Evolutionary conservation across 2,329 filamentous ascomycete species (phyloP).

Genomic region (Penicillium hordei): DNA sequence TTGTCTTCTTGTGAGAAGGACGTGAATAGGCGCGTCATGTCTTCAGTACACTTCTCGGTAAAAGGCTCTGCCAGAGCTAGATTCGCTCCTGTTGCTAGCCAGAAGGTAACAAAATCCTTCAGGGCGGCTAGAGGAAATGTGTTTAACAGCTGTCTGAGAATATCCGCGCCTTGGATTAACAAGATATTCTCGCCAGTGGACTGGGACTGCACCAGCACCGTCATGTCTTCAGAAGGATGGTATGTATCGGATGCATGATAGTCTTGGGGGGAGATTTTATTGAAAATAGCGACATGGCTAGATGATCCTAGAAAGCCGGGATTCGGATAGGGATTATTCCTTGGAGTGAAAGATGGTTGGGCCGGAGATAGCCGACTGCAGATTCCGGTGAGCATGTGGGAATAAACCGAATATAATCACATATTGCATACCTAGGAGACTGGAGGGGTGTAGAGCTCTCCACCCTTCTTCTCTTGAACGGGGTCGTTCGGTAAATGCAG

Average conservation of each 20-base stretch:
- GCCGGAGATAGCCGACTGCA: constrained; percentile 18
- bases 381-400: background rate
- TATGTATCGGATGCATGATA: constrained; percentile 11
- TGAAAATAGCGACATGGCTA: constrained; percentile 32
- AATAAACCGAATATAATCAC: background rate
- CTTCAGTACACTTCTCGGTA: constrained; percentile 24
- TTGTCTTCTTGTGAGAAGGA: constrained; percentile 21
- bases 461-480: constrained; percentile 26
- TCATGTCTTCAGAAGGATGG: background rate
- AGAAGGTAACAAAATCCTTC: constrained; percentile 28
- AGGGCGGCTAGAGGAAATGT: constrained; percentile 22
- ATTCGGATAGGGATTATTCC: constrained; percentile 29
- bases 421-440: constrained; percentile 8
- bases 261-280: constrained; percentile 25
- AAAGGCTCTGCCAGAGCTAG: constrained; percentile 28
- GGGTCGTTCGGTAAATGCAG: constrained; percentile 29
- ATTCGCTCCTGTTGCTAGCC: constrained; percentile 27
- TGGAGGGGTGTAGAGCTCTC: constrained; percentile 16
- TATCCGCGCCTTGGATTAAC: constrained; percentile 26
- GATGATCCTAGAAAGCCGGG: constrained; percentile 31
- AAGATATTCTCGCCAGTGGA: constrained; percentile 24
- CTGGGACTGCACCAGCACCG: constrained; percentile 13
- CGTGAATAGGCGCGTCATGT: constrained; percentile 24
- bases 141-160: constrained; percentile 23
- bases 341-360: constrained; percentile 20